Base-by-base conservation (phyloP, 768 basidiomycete genomes). In the Amanita inopinata region DNA sequence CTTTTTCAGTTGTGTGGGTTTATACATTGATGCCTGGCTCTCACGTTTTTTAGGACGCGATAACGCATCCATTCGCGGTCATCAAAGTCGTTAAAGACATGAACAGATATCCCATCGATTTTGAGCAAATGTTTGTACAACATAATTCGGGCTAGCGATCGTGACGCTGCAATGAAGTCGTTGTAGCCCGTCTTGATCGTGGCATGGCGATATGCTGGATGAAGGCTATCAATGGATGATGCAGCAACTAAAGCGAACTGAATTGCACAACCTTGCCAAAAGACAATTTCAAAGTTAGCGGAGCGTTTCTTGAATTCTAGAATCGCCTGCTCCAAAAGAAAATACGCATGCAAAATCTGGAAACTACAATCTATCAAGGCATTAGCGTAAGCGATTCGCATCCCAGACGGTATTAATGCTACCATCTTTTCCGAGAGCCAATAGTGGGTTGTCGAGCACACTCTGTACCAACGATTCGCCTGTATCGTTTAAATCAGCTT, bases 261-360 rank as follows among this genome's bases (percentile, higher is more conserved):
- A 12, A 11, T 6, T 8, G 3, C 4, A 8, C 27, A 18, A 75
- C 82, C 64, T 45, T 74, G 57, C 65, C 72, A 84, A 53, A 84
- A 84, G 3, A 76, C 72, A 22, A 84, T 59, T 24, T 83, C 77
- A 40, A 83, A 80, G 23, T 67, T 65, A 0, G 73, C 73, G 4
- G 62, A 65, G 10, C 80, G 66, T 20, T 59, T 62, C 11, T 61
- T 53, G 43, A 80, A 71, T 27, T 78, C 64, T 5, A 63, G 42
- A 5, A 84, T 53, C 3, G 67, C 57, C n/a, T 60, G 57, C 51
- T 84, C 81, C 27, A 83, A 58, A 3, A 61, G 56, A 40, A 73
- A 65, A 20, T 70, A 57, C 2, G 80, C 83, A 52, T 83, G 82
- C 2, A 80, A 46, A 36, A 79, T 68, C 54, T 84, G 82, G 47